phyloP scores from a whole-genome alignment of 305 asterid species.

The Coffea humblotiana region DNA sequence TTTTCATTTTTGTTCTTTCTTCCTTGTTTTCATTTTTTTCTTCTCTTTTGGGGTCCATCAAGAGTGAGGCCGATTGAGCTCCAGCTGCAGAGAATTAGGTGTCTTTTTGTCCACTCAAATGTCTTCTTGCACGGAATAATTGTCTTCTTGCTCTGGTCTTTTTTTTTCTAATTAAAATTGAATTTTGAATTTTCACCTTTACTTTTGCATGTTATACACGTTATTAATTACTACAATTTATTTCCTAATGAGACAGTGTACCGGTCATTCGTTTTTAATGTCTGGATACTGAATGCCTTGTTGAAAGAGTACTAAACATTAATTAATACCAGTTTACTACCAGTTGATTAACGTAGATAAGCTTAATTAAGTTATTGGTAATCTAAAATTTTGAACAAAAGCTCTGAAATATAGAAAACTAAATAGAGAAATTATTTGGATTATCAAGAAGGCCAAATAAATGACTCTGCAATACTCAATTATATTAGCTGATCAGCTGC shows the following conservation, averaged over 20 bases:
- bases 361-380: background rate
- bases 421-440: background rate
- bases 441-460: background rate
- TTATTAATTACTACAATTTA: background rate
- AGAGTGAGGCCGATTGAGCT: background rate
- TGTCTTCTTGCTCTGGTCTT: background rate
- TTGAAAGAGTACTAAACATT: background rate
- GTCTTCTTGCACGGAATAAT: constrained; percentile 2
- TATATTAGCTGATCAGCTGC: background rate
- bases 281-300: background rate
- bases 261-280: too few species aligned
- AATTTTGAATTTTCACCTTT: background rate
- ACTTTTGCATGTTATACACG: background rate
- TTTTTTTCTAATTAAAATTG: background rate
- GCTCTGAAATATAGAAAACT: background rate
- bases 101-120: constrained; percentile 13
- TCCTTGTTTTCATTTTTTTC: background rate
- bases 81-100: background rate
- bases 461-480: background rate
- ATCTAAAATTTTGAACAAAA: background rate
- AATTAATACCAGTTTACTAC: too few species aligned
- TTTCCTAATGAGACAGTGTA: background rate
- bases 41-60: background rate
- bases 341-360: background rate
- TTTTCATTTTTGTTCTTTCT: background rate